Conservation (phyloP, 1,284 basidiomycete genomes). For the Ganoderma multipileum region DNA sequence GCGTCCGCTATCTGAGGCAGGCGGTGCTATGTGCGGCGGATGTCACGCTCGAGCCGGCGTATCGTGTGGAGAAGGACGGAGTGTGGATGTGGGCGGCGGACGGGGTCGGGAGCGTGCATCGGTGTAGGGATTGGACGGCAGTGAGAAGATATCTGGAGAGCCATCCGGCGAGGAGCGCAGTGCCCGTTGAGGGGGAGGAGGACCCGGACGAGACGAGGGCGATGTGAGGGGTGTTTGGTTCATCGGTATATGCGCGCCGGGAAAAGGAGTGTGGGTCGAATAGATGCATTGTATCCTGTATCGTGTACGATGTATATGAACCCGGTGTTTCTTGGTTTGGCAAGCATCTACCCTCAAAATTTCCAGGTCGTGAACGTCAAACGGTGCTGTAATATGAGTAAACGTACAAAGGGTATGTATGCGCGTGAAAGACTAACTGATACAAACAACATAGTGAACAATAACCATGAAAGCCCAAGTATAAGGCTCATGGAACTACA, state of each 20-base stretch:
- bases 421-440: conserved; percentile 1
- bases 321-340: background rate
- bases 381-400: background rate
- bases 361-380: background rate
- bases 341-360: background rate
- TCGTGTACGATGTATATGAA: background rate
- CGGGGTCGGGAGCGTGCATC: conserved; percentile 32
- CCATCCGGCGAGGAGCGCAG: conserved; percentile 9
- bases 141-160: conserved; percentile 13
- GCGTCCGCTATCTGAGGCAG: conserved; percentile 47
- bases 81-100: conserved; percentile 27
- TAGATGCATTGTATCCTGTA: background rate
- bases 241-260: background rate
- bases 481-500: background rate
- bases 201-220: background rate
- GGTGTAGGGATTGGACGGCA: conserved; percentile 44
- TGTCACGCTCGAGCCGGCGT: conserved; percentile 45
- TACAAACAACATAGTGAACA: background rate
- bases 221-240: background rate
- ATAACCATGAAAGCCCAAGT: background rate
- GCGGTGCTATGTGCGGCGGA: conserved; percentile 46
- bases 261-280: background rate
- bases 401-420: background rate
- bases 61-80: conserved; percentile 31
- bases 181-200: background rate